These are phyloP conservation scores for Xylaria castorea DNA, from an alignment of 495 filamentous ascomycete species.

Conservation along the genomic window DNA sequence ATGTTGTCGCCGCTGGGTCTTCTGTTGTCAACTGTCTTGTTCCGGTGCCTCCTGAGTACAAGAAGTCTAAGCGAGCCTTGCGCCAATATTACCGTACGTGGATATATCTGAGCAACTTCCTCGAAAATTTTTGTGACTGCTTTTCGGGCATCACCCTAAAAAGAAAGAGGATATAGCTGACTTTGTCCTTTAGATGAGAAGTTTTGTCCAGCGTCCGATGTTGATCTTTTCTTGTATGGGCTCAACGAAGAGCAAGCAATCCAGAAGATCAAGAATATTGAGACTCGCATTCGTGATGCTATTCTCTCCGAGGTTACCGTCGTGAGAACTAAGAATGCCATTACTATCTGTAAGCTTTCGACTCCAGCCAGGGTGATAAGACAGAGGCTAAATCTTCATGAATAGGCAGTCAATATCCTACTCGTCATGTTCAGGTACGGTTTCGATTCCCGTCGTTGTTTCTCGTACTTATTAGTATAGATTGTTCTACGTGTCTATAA, in stretches of 20 bases:
- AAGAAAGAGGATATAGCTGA: not conserved
- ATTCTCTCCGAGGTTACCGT: constrained; percentile 79
- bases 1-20: constrained; percentile 78
- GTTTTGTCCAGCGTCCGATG: constrained; percentile 80
- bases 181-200: constrained; percentile 58
- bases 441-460: not conserved
- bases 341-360: constrained; percentile 67
- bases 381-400: not conserved
- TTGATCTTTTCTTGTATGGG: constrained; percentile 84
- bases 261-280: constrained; percentile 83
- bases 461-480: constrained; percentile 43
- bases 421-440: constrained; percentile 69
- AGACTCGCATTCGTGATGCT: constrained; percentile 69
- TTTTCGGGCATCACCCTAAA: not conserved
- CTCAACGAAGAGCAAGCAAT: constrained; percentile 74
- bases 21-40: constrained; percentile 76
- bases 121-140: constrained; percentile 24
- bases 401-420: constrained; percentile 75
- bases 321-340: constrained; percentile 79
- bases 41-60: constrained; percentile 70
- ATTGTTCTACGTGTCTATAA: constrained; percentile 86
- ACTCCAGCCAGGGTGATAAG: not conserved
- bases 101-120: not conserved
- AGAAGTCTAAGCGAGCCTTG: constrained; percentile 66
- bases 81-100: constrained; percentile 69